These are phyloP conservation scores for Leccinum fallax DNA, from an alignment of 1,284 basidiomycete species.

Conservation along the genomic window DNA sequence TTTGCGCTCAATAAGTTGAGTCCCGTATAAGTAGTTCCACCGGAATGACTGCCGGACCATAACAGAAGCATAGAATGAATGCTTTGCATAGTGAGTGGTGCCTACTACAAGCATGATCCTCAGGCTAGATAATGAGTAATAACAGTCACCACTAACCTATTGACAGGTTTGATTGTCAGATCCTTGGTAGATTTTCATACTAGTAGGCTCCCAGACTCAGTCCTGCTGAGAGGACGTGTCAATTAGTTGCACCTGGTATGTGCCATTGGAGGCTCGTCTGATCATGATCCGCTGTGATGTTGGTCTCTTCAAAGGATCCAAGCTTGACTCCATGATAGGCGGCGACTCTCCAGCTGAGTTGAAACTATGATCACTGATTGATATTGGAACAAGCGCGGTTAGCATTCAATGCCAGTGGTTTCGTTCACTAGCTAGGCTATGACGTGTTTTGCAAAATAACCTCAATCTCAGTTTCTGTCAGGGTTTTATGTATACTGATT, in stretches of 20 bases:
- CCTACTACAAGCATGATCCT: background rate
- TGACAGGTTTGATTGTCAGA: background rate
- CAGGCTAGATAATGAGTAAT: background rate
- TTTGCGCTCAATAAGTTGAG: background rate
- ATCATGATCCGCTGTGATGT: background rate
- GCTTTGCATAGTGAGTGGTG: background rate
- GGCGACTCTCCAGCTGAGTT: background rate
- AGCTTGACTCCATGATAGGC: background rate
- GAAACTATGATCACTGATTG: background rate
- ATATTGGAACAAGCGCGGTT: background rate
- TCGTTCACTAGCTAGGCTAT: background rate
- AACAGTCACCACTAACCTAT: background rate
- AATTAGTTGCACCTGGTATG: background rate
- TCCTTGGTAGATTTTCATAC: background rate
- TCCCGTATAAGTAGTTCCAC: background rate
- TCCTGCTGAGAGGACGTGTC: background rate
- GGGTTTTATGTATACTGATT: background rate
- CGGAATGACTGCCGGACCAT: background rate
- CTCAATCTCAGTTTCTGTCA: background rate
- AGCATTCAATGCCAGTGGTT: background rate
- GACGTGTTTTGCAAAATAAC: background rate
- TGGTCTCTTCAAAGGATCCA: background rate
- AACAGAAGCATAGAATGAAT: background rate
- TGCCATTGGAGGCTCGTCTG: background rate
- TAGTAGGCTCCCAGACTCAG: background rate